Base-by-base conservation (phyloP, 202 grass and related monocot genomes). In the Carex arenaria region DNA sequence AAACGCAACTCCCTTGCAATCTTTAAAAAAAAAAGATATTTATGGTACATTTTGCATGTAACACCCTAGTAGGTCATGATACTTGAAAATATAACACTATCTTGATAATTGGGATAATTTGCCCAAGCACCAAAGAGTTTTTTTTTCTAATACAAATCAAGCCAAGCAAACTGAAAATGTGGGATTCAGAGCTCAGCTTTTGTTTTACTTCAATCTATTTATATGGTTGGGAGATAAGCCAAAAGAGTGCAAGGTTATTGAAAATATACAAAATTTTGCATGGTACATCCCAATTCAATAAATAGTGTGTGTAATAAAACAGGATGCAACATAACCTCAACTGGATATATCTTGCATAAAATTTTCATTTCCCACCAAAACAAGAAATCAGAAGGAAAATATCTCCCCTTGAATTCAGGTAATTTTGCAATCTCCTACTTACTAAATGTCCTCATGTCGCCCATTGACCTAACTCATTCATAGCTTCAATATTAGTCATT, bases 1-100 rank as follows among this genome's bases (percentile, higher is more conserved):
- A 98, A 78, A 31, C 95, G 92, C 85, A 98, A 65, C 83, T 98
- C 95, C 62, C 92, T 86, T 82, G 95, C 92, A 85, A 95, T 93
- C 95, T 98, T 85, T 62, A 86, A 87, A 42, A 7, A 18, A 89
- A 57, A 20, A 82, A 67, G 5, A 40, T 40, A 40, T 40, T 40
- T 40, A 40, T 40, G 38, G 38, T 40, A 40, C 38, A 40, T 40
- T 40, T 40, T 40, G 38, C 38, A 40, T 7, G 7, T 7, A 40
- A 40, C 38, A 72, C 10, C 43, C 43, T 72, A 51, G 40, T 72
- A 47, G 69, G 43, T 71, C 43, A 71, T 71, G 19, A 26, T 62
- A 23, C 60, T 53, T 7, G 45, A 74, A 54, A 75, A 53, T 75
- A 54, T 7, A 22, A 75, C 5, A 3, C 19, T 53, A 15, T 6